These are phyloP conservation scores for Rhizophora apiculata DNA, from an alignment of 345 rosid species.

Conservation along the genomic window DNA sequence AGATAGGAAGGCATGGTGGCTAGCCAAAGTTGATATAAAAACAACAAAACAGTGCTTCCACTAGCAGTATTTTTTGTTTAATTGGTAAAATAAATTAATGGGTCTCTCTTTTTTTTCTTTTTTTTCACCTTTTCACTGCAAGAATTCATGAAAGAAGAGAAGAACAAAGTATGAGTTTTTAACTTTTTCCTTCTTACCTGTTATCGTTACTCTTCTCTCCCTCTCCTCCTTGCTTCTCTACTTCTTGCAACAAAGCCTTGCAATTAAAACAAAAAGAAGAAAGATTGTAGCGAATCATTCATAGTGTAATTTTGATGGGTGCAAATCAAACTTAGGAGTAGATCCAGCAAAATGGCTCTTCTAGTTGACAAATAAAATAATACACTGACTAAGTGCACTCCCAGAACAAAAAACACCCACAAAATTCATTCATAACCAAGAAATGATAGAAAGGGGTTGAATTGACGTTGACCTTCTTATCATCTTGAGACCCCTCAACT, in stretches of 20 bases:
- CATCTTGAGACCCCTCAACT: conserved; percentile 1
- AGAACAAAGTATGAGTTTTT: conserved; percentile 16
- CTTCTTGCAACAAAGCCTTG: conserved; percentile 26
- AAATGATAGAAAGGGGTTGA: conserved; percentile 2
- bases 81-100: conserved; percentile 27
- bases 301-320: conserved; percentile 20
- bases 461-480: conserved; percentile 17
- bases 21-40: conserved; percentile 51
- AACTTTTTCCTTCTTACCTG: conserved; percentile 48
- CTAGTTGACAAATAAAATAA: conserved; percentile 16
- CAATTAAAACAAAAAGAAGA: conserved; percentile 13
- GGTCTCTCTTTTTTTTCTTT: conserved; percentile 16
- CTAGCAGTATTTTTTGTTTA: conserved; percentile 37
- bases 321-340: conserved; percentile 24
- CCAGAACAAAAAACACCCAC: not conserved
- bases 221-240: conserved; percentile 10
- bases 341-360: conserved; percentile 11
- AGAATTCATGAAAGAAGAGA: conserved; percentile 41
- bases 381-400: conserved; percentile 40
- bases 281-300: not conserved
- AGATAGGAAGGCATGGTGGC: conserved; percentile 50
- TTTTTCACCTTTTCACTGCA: conserved; percentile 36
- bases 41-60: conserved; percentile 44
- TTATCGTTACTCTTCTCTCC: conserved; percentile 39
- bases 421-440: not conserved